phyloP scores from a whole-genome alignment of 345 rosid species.

The Salix purpurea region DNA sequence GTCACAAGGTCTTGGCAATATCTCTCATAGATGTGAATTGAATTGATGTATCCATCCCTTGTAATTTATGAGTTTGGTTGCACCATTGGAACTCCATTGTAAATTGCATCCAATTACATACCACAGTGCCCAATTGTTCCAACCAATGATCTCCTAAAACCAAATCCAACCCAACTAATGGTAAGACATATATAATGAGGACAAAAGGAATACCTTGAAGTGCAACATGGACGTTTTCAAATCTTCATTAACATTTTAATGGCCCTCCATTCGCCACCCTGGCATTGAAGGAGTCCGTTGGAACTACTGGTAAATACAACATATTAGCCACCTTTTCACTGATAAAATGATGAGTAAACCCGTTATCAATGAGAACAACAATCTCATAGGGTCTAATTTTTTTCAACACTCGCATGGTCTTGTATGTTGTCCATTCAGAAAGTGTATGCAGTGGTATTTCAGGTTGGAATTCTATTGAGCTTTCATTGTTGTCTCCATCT shows the following conservation, averaged over 20 bases:
- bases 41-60: neutral
- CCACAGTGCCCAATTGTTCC: neutral
- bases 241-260: neutral
- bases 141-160: neutral
- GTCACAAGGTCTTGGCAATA: neutral
- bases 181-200: neutral
- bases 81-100: neutral
- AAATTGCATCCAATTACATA: neutral
- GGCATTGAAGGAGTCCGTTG: neutral
- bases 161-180: neutral
- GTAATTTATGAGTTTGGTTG: neutral
- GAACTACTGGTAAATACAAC: neutral
- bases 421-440: neutral
- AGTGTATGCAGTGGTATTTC: neutral
- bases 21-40: fast-evolving
- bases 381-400: neutral
- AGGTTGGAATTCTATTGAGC: neutral
- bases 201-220: neutral
- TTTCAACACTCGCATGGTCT: neutral
- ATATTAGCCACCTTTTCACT: neutral
- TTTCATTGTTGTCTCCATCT: neutral
- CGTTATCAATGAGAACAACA: neutral
- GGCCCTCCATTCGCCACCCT: neutral
- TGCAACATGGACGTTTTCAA: neutral
- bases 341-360: neutral